Conservation (phyloP, 345 rosid species). For the Noccaea bulbosa region DNA sequence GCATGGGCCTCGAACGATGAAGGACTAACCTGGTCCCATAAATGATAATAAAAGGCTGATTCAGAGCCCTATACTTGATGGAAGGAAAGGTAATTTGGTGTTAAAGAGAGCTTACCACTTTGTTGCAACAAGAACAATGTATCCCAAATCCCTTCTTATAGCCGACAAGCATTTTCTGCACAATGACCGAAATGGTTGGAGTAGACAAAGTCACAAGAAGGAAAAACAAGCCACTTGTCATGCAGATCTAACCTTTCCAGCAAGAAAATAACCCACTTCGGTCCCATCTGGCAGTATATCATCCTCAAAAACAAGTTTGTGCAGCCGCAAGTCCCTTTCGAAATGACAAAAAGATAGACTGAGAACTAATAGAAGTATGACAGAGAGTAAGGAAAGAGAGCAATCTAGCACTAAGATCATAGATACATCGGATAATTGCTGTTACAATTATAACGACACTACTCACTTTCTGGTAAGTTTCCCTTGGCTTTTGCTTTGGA, state of each 20-base stretch:
- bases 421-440: conserved; percentile 8
- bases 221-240: not conserved
- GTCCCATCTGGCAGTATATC: conserved; percentile 86
- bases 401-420: conserved; percentile 12
- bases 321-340: conserved; percentile 81
- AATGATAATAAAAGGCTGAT: conserved; percentile 28
- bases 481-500: conserved; percentile 60
- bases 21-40: conserved; percentile 75
- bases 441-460: conserved; percentile 7
- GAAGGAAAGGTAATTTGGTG: conserved; percentile 28
- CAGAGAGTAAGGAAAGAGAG: not conserved
- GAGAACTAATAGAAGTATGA: conserved; percentile 27
- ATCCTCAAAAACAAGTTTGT: conserved; percentile 86
- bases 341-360: conserved; percentile 26
- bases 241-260: conserved; percentile 66
- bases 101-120: conserved; percentile 57
- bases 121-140: conserved; percentile 78
- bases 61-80: conserved; percentile 6
- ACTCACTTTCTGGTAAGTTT: conserved; percentile 79
- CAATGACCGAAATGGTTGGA: conserved; percentile 38
- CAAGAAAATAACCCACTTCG: conserved; percentile 80
- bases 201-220: conserved; percentile 14
- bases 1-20: conserved; percentile 98
- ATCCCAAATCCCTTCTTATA: conserved; percentile 84
- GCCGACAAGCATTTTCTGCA: conserved; percentile 85